phyloP scores from a whole-genome alignment of 2,329 filamentous ascomycete genomes.

The Teratosphaeria gauchensis region DNA sequence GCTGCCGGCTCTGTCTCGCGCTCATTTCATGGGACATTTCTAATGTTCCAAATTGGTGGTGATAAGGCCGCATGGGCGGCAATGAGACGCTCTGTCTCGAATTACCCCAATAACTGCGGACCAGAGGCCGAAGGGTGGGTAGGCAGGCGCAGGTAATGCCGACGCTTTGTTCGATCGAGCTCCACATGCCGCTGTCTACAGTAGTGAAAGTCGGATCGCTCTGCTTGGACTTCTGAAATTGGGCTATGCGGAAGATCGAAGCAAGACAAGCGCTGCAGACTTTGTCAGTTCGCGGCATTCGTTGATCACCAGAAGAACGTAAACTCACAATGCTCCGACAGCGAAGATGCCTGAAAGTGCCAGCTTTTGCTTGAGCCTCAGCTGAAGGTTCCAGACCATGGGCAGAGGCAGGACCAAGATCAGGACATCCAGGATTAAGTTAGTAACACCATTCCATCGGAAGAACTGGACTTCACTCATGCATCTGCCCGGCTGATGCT shows the following conservation, averaged over 20 bases:
- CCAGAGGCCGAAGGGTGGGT: conserved; percentile 33
- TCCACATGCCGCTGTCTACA: conserved; percentile 27
- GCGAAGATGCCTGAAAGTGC: neutral
- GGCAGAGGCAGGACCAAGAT: conserved; percentile 38
- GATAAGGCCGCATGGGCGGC: neutral
- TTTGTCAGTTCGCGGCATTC: neutral
- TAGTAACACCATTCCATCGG: conserved; percentile 36
- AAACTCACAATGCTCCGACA: neutral
- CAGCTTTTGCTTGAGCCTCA: conserved; percentile 34
- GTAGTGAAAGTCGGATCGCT: neutral
- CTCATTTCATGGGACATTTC: neutral
- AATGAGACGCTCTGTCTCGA: neutral
- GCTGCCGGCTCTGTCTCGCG: neutral
- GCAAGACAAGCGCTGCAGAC: neutral
- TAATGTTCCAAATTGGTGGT: neutral
- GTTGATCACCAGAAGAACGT: neutral
- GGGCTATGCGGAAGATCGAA: neutral
- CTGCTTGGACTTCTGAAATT: neutral
- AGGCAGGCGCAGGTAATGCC: conserved; percentile 37
- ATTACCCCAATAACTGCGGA: conserved; percentile 9
- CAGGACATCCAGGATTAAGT: conserved; percentile 36
- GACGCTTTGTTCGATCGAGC: conserved; percentile 33
- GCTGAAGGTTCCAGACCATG: conserved; percentile 29
- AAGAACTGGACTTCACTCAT: conserved; percentile 28
- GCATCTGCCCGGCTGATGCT: conserved; percentile 25